phyloP scores from a whole-genome alignment of 1,284 basidiomycete species.

The Clitocybe nebularis region DNA sequence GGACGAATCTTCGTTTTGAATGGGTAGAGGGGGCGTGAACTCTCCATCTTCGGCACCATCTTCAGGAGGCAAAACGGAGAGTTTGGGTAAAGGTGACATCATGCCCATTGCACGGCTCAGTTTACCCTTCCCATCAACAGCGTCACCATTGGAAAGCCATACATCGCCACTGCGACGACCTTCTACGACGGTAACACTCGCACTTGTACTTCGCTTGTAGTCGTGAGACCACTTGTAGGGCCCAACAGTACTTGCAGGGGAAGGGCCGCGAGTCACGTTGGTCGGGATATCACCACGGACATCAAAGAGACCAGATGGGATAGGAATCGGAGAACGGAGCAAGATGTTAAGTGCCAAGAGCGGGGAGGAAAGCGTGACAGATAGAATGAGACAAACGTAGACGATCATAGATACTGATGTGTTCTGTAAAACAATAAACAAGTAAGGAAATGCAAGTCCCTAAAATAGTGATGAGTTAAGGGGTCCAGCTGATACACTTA shows the following conservation, averaged over 20 bases:
- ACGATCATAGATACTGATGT: constrained; percentile 31
- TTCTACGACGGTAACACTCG: constrained; percentile 62
- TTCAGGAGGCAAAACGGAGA: constrained; percentile 58
- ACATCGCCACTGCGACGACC: constrained; percentile 66
- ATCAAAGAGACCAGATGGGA: constrained; percentile 62
- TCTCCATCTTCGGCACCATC: constrained; percentile 29
- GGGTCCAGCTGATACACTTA: neutral
- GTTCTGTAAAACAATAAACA: constrained; percentile 42
- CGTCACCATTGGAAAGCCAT: constrained; percentile 65
- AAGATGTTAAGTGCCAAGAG: constrained; percentile 57
- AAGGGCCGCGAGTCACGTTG: constrained; percentile 36
- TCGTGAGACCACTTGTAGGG: constrained; percentile 45
- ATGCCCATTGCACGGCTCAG: constrained; percentile 55
- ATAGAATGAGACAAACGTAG: constrained; percentile 52
- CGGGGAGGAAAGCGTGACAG: constrained; percentile 62
- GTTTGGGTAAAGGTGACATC: constrained; percentile 56
- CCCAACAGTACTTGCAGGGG: constrained; percentile 34
- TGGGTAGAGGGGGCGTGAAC: constrained; percentile 43
- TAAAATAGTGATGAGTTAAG: constrained; percentile 22
- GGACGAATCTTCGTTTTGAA: constrained; percentile 41
- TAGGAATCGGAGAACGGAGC: constrained; percentile 56
- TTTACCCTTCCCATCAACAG: constrained; percentile 57
- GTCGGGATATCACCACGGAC: constrained; percentile 40
- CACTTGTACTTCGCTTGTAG: constrained; percentile 60
- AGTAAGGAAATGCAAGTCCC: constrained; percentile 58